These are phyloP conservation scores for Solanum lycopersicoides DNA, from an alignment of 257 asterid genomes.

Conservation along the genomic window DNA sequence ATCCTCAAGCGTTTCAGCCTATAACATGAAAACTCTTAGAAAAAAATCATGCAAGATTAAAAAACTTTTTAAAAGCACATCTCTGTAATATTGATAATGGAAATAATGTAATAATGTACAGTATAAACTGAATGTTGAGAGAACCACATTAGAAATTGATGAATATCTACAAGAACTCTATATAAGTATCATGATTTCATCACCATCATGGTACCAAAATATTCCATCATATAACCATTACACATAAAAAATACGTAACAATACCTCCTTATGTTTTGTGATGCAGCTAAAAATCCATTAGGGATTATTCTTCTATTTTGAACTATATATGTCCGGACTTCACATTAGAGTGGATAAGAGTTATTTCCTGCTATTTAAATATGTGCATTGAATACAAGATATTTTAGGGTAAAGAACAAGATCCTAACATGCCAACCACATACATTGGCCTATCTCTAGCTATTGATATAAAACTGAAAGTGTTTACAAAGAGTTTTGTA, in stretches of 20 bases:
- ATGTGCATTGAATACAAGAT: background rate
- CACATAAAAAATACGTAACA: background rate
- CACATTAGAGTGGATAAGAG: background rate
- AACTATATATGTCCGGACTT: background rate
- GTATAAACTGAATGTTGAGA: background rate
- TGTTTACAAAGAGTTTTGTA: background rate
- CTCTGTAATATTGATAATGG: background rate
- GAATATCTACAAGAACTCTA: background rate
- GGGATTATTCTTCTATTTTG: background rate
- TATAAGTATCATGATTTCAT: background rate
- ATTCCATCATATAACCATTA: background rate
- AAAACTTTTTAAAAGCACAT: background rate
- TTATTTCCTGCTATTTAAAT: background rate
- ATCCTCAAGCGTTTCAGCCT: conserved; percentile 95
- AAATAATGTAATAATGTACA: background rate
- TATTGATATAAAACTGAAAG: background rate
- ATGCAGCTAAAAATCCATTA: background rate
- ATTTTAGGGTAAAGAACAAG: background rate
- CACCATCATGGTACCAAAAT: background rate
- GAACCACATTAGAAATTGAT: background rate
- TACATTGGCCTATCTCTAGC: background rate
- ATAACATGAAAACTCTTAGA: conserved; percentile 9
- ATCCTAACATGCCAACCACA: background rate
- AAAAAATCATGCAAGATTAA: background rate
- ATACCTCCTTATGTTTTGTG: background rate